A percentile compares a stretch with the other conserved stretches of the same genome.
Evolutionary conservation across 192 early-diverging fungal species (phyloP).

Genomic region (Linnemannia exigua): DNA sequence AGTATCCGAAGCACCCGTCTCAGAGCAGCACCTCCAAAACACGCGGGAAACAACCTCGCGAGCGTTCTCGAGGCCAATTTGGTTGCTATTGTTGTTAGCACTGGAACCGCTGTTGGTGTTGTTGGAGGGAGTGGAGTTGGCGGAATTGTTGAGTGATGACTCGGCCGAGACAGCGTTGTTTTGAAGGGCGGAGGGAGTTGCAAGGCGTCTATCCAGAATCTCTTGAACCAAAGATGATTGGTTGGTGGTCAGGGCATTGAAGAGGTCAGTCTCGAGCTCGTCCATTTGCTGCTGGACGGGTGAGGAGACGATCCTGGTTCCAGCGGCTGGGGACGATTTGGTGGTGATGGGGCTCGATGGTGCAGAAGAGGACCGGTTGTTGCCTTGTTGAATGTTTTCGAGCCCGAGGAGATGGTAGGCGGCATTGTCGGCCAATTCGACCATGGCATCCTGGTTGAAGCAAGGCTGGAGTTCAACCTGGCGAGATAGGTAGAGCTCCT

Average conservation of each 20-base stretch:
- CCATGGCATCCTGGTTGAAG: slow-evolving; percentile 94
- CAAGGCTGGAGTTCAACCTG: slow-evolving; percentile 99
- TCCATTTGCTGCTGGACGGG: slow-evolving; percentile 63
- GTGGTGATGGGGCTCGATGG: slow-evolving; percentile 52
- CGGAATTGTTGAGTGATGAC: slow-evolving; percentile 21
- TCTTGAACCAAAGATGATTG: slow-evolving; percentile 63
- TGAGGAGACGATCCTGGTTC: slow-evolving; percentile 37
- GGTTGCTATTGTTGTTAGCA: slow-evolving; percentile 33
- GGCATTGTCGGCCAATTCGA: slow-evolving; percentile 91
- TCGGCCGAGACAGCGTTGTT: slow-evolving; percentile 39
- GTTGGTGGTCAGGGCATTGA: slow-evolving; percentile 64
- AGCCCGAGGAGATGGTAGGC: slow-evolving; percentile 84
- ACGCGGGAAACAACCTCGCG: slow-evolving; percentile 75
- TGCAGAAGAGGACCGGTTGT: slow-evolving; percentile 36
- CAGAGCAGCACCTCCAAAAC: slow-evolving; percentile 81
- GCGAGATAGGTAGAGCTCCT: slow-evolving; percentile 96
- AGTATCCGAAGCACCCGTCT: slow-evolving; percentile 58
- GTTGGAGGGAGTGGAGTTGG: slow-evolving; percentile 21
- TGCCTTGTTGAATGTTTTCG: slow-evolving; percentile 70
- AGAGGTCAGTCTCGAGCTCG: slow-evolving; percentile 71
- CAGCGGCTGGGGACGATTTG: slow-evolving; percentile 23
- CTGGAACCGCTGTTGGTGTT: slow-evolving; percentile 8
- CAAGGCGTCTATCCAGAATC: slow-evolving; percentile 63
- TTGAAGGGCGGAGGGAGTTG: slow-evolving; percentile 59
- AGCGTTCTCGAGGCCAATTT: slow-evolving; percentile 64